Evolutionary conservation across 176 grass and related monocot species (phyloP), one percentile per base, ranked within the genome.

Genomic region (Calamus simplicifolius): DNA sequence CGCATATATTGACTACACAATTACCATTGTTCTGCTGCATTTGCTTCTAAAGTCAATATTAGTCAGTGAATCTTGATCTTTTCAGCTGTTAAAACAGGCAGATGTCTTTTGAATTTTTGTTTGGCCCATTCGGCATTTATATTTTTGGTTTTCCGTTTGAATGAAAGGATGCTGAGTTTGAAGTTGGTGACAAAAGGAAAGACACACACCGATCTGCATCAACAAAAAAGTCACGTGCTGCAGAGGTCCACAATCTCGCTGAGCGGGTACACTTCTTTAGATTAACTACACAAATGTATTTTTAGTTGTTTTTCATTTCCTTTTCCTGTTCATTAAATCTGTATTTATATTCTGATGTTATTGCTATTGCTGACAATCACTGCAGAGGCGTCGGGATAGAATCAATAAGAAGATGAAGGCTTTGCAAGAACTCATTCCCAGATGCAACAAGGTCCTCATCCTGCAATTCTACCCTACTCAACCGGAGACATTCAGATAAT

Each of bases 161-260:
- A n/a, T 31, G 28, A 25, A 64, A 75, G 66, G 60, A 52, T 64
- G 27, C 27, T 10, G 60, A 49, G 49, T 29, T 56, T 59, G 48
- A 31, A 52, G 43, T 59, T 14, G 25, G 25, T 51, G 52, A 31
- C 5, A 60, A 58, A 64, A 26, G 30, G 60, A 75, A 64, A 68
- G 55, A 18, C 5, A 5, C 16, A 21, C 50, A 3, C 19, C n/a
- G 19, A 29, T 59, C 27, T 38, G 43, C n/a, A 17, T 18, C 60
- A 26, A 18, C 49, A 23, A 76, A 48, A 65, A 76, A 52, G 48
- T 51, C 49, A n/a, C 67, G 72, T 51, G 25, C 48, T 59, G 52
- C 61, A 15, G 54, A 71, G 53, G 28, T 64, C 63, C 79, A 82
- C 72, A 76, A 76, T 66, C 60, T 70, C 25, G 65, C 79, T 29